These are phyloP conservation scores for Calonectria fujianensis DNA, from an alignment of 2,329 filamentous ascomycete species.

Conservation along the genomic window DNA sequence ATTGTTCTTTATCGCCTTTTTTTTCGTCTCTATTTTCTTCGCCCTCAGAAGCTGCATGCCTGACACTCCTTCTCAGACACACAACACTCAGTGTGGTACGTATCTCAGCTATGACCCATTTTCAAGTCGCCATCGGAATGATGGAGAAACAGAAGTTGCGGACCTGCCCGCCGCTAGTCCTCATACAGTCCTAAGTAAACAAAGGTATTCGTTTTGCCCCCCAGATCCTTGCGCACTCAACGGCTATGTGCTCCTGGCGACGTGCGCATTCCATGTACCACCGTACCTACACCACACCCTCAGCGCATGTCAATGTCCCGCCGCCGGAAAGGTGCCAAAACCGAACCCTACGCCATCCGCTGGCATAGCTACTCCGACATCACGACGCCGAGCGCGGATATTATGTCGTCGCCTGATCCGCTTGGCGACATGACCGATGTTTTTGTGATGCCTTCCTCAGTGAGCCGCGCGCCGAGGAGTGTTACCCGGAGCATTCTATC, in stretches of 20 bases:
- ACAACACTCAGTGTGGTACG: slow-evolving; percentile 11
- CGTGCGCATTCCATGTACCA: slow-evolving; percentile 50
- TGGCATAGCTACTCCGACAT: slow-evolving; percentile 61
- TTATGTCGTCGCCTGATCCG: slow-evolving; percentile 72
- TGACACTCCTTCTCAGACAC: not conserved
- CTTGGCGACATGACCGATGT: slow-evolving; percentile 64
- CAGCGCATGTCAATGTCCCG: slow-evolving; percentile 56
- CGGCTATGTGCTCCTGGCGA: slow-evolving; percentile 36
- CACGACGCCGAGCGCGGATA: slow-evolving; percentile 63
- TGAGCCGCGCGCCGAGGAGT: slow-evolving; percentile 67
- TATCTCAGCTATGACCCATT: not conserved
- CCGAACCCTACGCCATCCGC: slow-evolving; percentile 58
- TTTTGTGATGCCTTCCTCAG: slow-evolving; percentile 60
- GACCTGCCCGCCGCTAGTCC: slow-evolving; percentile 48
- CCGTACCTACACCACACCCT: slow-evolving; percentile 40
- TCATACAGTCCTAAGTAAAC: slow-evolving; percentile 56
- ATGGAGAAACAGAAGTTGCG: slow-evolving; percentile 54
- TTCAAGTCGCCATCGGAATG: slow-evolving; percentile 37
- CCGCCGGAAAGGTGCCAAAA: slow-evolving; percentile 50
- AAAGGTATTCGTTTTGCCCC: slow-evolving; percentile 47
- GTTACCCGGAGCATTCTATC: slow-evolving; percentile 67
- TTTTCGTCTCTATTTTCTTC: not conserved
- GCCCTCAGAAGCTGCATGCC: not conserved
- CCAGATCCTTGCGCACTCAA: slow-evolving; percentile 47
- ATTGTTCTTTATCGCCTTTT: not conserved